Percentiles rank a stretch among this genome's conserved stretches.
Conservation (phyloP, 805 yeast genomes). For the Cyberlindnera subsufficiens region DNA sequence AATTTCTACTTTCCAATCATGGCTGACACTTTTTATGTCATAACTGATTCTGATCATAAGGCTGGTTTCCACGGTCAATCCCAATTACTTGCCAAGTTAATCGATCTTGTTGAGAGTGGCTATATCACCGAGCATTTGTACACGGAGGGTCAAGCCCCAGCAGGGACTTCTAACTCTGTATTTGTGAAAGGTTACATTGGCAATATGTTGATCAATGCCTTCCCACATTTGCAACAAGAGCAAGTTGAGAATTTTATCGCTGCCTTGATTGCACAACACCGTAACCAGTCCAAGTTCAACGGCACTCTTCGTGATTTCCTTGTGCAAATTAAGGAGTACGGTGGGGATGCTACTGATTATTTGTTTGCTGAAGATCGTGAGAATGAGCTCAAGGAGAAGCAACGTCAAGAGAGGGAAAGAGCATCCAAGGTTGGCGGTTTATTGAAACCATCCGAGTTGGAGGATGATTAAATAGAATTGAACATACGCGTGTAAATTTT, state of each 20-base stretch:
- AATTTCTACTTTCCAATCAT: constrained; percentile 85
- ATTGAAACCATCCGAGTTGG: constrained; percentile 91
- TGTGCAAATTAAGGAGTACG: constrained; percentile 91
- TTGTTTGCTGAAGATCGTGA: constrained; percentile 92
- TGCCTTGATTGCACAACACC: constrained; percentile 69
- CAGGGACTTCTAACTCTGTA: constrained; percentile 75
- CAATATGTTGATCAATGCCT: constrained; percentile 78
- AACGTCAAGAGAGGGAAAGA: constrained; percentile 64
- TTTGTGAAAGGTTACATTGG: constrained; percentile 79
- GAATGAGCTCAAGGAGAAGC: constrained; percentile 63
- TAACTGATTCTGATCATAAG: constrained; percentile 96
- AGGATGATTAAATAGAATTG: constrained; percentile 42
- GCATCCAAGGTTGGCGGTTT: constrained; percentile 90
- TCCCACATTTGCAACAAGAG: constrained; percentile 80
- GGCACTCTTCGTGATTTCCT: constrained; percentile 90
- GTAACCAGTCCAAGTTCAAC: constrained; percentile 69
- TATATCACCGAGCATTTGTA: constrained; percentile 76
- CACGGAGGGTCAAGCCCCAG: constrained; percentile 72
- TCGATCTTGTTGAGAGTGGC: constrained; percentile 74
- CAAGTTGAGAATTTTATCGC: constrained; percentile 79
- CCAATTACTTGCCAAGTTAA: constrained; percentile 73
- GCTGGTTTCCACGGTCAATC: constrained; percentile 91
- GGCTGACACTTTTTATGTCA: constrained; percentile 86
- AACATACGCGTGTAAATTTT: background rate
- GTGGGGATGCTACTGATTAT: constrained; percentile 94